These are phyloP conservation scores for Carex cristatella DNA, from an alignment of 176 grass and related monocot species.

Conservation along the genomic window DNA sequence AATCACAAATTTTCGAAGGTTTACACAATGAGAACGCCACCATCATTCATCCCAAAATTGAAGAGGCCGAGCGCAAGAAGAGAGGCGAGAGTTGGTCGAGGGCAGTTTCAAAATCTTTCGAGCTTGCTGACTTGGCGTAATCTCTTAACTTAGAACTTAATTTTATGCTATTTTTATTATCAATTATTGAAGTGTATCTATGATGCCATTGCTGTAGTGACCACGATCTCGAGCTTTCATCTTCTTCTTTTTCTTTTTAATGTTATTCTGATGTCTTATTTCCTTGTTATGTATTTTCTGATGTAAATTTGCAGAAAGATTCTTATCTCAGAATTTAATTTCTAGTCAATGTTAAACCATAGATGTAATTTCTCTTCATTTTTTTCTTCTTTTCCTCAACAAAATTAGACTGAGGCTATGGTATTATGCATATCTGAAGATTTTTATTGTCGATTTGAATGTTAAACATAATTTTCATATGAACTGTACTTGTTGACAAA, in stretches of 20 bases:
- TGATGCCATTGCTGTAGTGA: not conserved
- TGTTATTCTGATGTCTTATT: not conserved
- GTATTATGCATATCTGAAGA: no score
- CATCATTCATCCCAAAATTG: constrained; percentile 35
- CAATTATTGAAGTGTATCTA: not conserved
- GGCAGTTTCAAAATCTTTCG: constrained; percentile 62
- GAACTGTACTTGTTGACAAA: no score
- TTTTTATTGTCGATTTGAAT: no score
- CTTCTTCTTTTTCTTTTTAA: not conserved
- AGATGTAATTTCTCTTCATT: not conserved
- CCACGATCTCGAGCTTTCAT: not conserved
- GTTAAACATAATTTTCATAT: no score
- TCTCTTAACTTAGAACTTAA: not conserved
- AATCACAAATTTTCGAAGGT: constrained; percentile 41
- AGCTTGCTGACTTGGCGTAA: constrained; percentile 54
- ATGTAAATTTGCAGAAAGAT: not conserved
- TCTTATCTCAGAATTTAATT: not conserved
- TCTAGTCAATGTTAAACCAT: not conserved
- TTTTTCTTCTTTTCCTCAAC: not conserved
- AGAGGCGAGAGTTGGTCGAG: constrained; percentile 62
- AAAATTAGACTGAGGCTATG: no score
- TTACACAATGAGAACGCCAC: constrained; percentile 55
- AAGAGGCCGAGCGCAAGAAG: constrained; percentile 38
- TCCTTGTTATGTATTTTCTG: not conserved
- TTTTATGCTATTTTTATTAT: constrained; percentile 14